Evolutionary conservation across 2,329 filamentous ascomycete genomes (phyloP), one percentile per base, ranked within the genome.

Genomic region (Aspergillus eucalypticola): DNA sequence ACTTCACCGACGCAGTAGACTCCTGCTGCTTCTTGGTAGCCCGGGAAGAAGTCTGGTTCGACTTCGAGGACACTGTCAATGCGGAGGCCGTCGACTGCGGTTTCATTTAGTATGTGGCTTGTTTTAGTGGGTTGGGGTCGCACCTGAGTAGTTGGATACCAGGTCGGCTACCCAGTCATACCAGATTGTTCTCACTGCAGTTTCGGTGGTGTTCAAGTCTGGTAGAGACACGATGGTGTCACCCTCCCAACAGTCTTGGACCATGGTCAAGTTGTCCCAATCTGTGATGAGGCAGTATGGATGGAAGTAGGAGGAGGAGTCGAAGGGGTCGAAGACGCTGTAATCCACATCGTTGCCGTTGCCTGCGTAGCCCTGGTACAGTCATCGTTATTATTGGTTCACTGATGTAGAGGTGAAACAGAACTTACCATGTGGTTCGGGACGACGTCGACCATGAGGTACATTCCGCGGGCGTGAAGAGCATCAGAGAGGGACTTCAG

Each of bases 401-500:
- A 11, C n/a, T 25, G 13, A 2, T 8, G 1, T 6, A 15, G 17
- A 41, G 11, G 11, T 35, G 1, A 41, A 13, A 38, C 27, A 35
- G 4, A 4, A 29, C 56, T 46, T 44, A 71, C 83, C 68, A 82
- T 82, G 67, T 87, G 83, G 68, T 87, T 86, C 7, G 81, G 79
- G 2, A 87, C 84, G 1, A 87, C 75, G 61, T 87, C 85, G 2
- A 87, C 77, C 85, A 88, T 88, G 39, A 87, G 73, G 64, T 84
- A 85, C 84, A 86, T 88, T 15, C 74, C 79, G 3, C 84, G 78
- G 17, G 73, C 70, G 66, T 88, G 86, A 1, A 87, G 73, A 2
- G 82, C 84, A 21, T 75, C 72, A 1, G 86, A 79, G 6, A 90
- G 79, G 4, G 78, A 80, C 64, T 82, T 81, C 58, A 90, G 77